These are phyloP conservation scores for Pichia ethanolica DNA, from an alignment of 805 yeast species.

Conservation along the genomic window DNA sequence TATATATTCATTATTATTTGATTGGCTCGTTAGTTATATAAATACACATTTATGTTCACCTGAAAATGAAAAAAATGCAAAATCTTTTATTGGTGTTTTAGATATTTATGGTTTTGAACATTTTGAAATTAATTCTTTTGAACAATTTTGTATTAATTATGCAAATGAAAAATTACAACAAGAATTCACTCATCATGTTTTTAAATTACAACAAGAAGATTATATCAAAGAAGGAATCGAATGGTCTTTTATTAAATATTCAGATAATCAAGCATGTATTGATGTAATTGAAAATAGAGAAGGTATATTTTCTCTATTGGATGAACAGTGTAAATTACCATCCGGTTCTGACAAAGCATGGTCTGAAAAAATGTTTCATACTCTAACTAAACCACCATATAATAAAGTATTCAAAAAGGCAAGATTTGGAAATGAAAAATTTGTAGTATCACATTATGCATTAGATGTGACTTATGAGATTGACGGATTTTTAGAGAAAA, in stretches of 20 bases:
- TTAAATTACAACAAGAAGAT: constrained; percentile 94
- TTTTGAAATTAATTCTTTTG: constrained; percentile 88
- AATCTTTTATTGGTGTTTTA: constrained; percentile 85
- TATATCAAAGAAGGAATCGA: constrained; percentile 85
- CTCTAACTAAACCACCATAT: constrained; percentile 70
- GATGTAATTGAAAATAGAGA: constrained; percentile 79
- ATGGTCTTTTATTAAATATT: constrained; percentile 93
- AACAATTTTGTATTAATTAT: constrained; percentile 94
- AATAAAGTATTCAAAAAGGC: constrained; percentile 85
- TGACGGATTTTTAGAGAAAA: constrained; percentile 93
- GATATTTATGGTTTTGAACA: constrained; percentile 98
- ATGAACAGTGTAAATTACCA: constrained; percentile 92
- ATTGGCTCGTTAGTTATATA: constrained; percentile 86
- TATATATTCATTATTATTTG: constrained; percentile 84
- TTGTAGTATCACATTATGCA: constrained; percentile 89
- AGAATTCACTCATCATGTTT: constrained; percentile 94
- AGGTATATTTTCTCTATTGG: constrained; percentile 82
- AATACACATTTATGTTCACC: constrained; percentile 76
- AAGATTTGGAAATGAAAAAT: constrained; percentile 85
- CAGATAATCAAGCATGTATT: constrained; percentile 96
- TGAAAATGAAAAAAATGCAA: constrained; percentile 47
- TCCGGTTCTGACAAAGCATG: constrained; percentile 89
- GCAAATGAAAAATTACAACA: constrained; percentile 96
- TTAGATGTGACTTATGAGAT: constrained; percentile 86
- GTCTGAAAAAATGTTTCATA: constrained; percentile 84